Evolutionary conservation across 495 filamentous ascomycete species (phyloP), one percentile per base, ranked within the genome.

Genomic region (Xylaria venustula): DNA sequence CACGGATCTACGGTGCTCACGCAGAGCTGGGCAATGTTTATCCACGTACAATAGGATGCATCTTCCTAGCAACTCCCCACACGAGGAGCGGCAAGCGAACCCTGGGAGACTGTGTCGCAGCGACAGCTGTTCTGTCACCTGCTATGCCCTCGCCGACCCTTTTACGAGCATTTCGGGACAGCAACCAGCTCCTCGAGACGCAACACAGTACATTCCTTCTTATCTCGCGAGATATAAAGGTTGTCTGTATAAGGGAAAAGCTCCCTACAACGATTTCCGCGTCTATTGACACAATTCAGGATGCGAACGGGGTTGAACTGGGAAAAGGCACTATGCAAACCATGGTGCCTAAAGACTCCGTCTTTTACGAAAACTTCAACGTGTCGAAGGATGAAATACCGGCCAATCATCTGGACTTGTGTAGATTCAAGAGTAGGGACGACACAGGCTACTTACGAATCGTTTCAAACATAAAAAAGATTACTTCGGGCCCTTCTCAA

Each of bases 1-100:
- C 68, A 7, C 64, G 68, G 52, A 71, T 71, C 23, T 71, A 73
- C 46, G 68, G 68, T 30, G 53, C 65, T 32, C 70, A 73, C 34
- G 64, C 63, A 28, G 69, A 72, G 22, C 59, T 75, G 6, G 67
- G 65, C 22, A 63, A 70, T 23, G 59, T 77, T 3, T 71, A 70
- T 22, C 64, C 70, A 7, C 59, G 62, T n/a, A 75, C 71, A 23
- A 61, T 68, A 26, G 73, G 74, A 15, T 67, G 70, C 14, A 64
- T 78, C 14, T 78, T 78, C 58, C 58, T 78, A 15, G 73, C 73
- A 12, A 76, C 75, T 2, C 76, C 76, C 53, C 76, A 78, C 26
- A 60, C 65, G 54, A 67, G 73, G 22, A 65, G 59, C 9, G 64
- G 64, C n/a, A 67, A 68, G 44, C 64, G 63, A 34, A 61, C 66